Evolutionary conservation across 1,139 yeast genomes (phyloP).

Genomic region (Zygoascus meyerae): DNA sequence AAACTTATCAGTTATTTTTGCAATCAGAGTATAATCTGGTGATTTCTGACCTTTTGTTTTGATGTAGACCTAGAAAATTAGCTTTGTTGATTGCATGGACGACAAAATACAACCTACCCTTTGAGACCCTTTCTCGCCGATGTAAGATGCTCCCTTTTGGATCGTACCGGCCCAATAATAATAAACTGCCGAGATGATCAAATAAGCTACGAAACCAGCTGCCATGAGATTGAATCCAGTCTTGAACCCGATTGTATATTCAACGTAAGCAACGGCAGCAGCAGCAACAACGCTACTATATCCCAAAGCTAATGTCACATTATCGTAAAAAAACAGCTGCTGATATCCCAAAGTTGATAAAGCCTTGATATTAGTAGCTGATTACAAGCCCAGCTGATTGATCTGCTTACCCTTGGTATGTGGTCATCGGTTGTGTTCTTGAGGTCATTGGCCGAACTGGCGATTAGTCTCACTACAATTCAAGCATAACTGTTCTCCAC

Average conservation of each 20-base stretch:
- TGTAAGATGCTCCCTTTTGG: constrained; percentile 54
- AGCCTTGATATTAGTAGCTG: constrained; percentile 28
- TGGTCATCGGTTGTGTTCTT: constrained; percentile 34
- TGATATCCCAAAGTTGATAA: constrained; percentile 55
- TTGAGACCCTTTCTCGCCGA: constrained; percentile 42
- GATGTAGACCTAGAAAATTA: constrained; percentile 19
- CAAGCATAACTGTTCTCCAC: constrained; percentile 10
- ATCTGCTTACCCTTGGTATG: constrained; percentile 26
- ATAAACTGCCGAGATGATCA: constrained; percentile 44
- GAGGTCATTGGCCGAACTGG: constrained; percentile 29
- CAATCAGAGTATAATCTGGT: constrained; percentile 42
- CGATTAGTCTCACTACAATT: neutral
- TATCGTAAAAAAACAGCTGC: constrained; percentile 53
- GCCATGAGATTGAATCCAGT: constrained; percentile 39
- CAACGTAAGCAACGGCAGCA: constrained; percentile 58
- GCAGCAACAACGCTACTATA: constrained; percentile 61
- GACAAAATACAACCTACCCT: constrained; percentile 14
- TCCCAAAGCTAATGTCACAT: constrained; percentile 64
- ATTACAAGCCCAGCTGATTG: no score
- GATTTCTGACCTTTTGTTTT: constrained; percentile 34
- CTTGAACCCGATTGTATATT: constrained; percentile 51
- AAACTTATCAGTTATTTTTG: constrained; percentile 31
- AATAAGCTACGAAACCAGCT: constrained; percentile 46
- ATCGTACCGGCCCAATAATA: constrained; percentile 45
- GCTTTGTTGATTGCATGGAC: constrained; percentile 15